Evolutionary conservation across 108 stramenopile genomes (phyloP), one percentile per base, ranked within the genome.

Genomic region (Aurantiochytrium sp.): DNA sequence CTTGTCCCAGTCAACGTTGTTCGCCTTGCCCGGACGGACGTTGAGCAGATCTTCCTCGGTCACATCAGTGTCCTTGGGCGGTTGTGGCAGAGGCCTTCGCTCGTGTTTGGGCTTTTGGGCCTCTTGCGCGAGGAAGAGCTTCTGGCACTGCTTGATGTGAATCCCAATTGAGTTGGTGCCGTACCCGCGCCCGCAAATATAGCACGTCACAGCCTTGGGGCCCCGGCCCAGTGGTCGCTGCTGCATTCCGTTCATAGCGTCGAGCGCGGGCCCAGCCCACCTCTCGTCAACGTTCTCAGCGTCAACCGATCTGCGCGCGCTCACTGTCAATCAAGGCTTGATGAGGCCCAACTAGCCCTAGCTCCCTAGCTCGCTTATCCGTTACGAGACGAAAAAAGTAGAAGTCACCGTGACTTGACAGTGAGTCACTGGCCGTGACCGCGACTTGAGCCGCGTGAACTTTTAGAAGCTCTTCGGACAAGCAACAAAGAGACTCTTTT

Each of bases 161-260:
- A 83, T 83, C 19, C 76, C 76, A 35, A 83, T 53, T 6, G 76
- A 83, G 76, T 6, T 83, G 43, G 49, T 83, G 19, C 76, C 76
- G 51, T 83, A 83, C 51, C 76, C 76, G 51, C 76, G 76, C 51
- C 76, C 76, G 76, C 76, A 83, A 23, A 83, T 83, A 23, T 83
- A 83, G 76, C 76, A 83, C 45, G 76, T 83, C 2, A 83, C 51
- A 10, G 76, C 51, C 76, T 53, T 53, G 45, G 76, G 76, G 43
- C 76, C 76, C 6, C 42, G 25, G 14, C 64, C 64, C 10, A 69
- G 64, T 59, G 59, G 59, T 59, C 19, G 59, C 64, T 69, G 14
- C 64, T 8, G 21, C 21, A 14, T 23, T 0, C 42, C 42, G 64
- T 69, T 42, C 42, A 28, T 57, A 16, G 55, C 55, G 14, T 8